Conservation (phyloP, 2,329 filamentous ascomycete genomes). For the Diplocarpon mali region DNA sequence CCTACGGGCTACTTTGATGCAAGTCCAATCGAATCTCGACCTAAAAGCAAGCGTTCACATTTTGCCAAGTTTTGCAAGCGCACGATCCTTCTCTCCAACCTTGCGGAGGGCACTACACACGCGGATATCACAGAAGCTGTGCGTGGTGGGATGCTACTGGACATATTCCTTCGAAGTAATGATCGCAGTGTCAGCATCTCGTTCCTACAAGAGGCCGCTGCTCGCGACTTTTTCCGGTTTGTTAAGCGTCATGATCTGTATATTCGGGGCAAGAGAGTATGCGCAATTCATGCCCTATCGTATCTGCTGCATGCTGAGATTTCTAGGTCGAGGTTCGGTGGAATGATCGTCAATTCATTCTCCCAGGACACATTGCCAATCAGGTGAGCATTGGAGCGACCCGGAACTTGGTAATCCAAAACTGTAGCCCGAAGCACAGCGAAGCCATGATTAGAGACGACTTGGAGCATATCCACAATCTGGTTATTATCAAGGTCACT, state of each 20-base stretch:
- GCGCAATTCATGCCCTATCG: neutral
- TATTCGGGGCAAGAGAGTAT: conserved; percentile 55
- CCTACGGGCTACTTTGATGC: conserved; percentile 12
- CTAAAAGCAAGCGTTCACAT: conserved; percentile 14
- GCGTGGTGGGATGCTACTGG: conserved; percentile 59
- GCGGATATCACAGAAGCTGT: conserved; percentile 53
- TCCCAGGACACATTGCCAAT: conserved; percentile 50
- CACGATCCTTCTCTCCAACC: conserved; percentile 50
- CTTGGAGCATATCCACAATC: conserved; percentile 72
- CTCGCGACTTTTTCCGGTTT: conserved; percentile 54
- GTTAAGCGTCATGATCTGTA: conserved; percentile 56
- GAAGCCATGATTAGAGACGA: conserved; percentile 57
- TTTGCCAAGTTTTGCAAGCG: conserved; percentile 32
- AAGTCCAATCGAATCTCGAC: conserved; percentile 16
- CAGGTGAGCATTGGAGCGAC: conserved; percentile 57
- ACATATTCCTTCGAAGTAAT: conserved; percentile 49
- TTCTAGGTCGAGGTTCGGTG: conserved; percentile 55
- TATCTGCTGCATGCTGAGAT: neutral
- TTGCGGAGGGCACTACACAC: conserved; percentile 52
- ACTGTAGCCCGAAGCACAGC: conserved; percentile 46
- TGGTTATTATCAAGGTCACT: conserved; percentile 55
- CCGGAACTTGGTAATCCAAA: conserved; percentile 61
- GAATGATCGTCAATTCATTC: conserved; percentile 58
- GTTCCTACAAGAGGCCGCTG: conserved; percentile 54
- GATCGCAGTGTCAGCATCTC: conserved; percentile 56